Base-by-base conservation (phyloP, 306 rosid genomes). In the Nissolia schottii region DNA sequence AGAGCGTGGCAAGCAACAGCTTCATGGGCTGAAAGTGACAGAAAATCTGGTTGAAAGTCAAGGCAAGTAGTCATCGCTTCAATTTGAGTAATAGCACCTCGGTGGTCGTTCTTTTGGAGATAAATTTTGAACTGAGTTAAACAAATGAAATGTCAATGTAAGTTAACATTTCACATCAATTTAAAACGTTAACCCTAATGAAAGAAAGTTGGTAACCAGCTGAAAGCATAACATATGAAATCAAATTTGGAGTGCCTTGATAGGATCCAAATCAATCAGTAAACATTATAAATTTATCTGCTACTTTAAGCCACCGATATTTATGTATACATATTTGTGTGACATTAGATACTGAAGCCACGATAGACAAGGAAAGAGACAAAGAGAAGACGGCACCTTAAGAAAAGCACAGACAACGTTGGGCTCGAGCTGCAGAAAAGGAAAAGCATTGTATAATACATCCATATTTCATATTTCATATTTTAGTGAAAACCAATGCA, bases 21-120 rank as follows among this genome's bases (percentile, higher is more conserved):
- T 87, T 94, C 98, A 65, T 94, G 98, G 43, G 98, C 96, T 58
- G 97, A 84, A 69, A 91, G 97, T 66, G 97, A 89, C 77, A 94
- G 87, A 71, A 86, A 94, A 61, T 91, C 96, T 24, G 95, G 92
- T 23, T 82, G 84, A 81, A 94, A 94, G 83, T 91, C 96, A 43
- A 87, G 87, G 91, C 96, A 87, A 6, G 90, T 56, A 23, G 86
- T 71, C 97, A 94, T 89, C 43, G 91, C 96, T 83, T 86, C 95
- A 70, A 94, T 84, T 85, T 91, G 98, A 77, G 59, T 45, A 51
- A 76, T 84, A 49, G 98, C 92, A 2, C 87, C 88, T 55, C 76
- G 59, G 64, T 77, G 84, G 74, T 94, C 96, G 23, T 85, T 86
- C 87, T 84, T 91, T 72, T 89, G 95, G 64, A 94, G 92, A 85